Base-by-base conservation (phyloP, 192 early-diverging fungal genomes). In the Linnemannia zychae region DNA sequence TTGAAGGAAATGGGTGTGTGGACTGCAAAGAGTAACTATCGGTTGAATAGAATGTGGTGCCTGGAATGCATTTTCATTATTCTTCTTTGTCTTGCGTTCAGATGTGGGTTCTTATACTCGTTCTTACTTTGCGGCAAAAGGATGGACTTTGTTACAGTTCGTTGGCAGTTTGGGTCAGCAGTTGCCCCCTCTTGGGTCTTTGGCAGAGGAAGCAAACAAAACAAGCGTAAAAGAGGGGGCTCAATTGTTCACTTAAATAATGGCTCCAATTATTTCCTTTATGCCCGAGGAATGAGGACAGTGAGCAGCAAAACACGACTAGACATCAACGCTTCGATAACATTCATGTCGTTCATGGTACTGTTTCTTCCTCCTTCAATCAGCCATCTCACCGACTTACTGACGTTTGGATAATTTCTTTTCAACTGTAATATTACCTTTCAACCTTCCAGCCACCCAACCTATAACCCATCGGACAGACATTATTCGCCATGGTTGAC, bases 401-500 rank as follows among this genome's bases (percentile, higher is more conserved):
- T 44, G 40, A 44, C 40, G n/a, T n/a, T n/a, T n/a, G 40, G 40
- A 44, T 44, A 44, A 44, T 9, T 44, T 44, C 40, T 40, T 33
- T 40, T 53, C 34, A 24, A 38, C 4, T 22, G 31, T 34, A 33
- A 31, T 50, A 47, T 34, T 12, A 15, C 49, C 28, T 33, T 33
- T 44, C 40, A 28, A 20, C 71, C n/a, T n/a, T n/a, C n/a, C n/a
- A n/a, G n/a, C n/a, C n/a, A n/a, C n/a, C n/a, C n/a, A n/a, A n/a
- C n/a, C n/a, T n/a, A n/a, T n/a, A n/a, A n/a, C n/a, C n/a, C n/a
- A 17, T 31, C 24, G 16, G 36, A 63, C 24, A 46, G 36, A 33
- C 20, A 38, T 44, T 33, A 53, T 17, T 46, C 18, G 88, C 60
- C 47, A 95, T 95, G 94, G 89, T 93, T 72, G 97, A 99, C 75